Conservation (phyloP, 2,329 filamentous ascomycete species). For the Blumeria hordei region DNA sequence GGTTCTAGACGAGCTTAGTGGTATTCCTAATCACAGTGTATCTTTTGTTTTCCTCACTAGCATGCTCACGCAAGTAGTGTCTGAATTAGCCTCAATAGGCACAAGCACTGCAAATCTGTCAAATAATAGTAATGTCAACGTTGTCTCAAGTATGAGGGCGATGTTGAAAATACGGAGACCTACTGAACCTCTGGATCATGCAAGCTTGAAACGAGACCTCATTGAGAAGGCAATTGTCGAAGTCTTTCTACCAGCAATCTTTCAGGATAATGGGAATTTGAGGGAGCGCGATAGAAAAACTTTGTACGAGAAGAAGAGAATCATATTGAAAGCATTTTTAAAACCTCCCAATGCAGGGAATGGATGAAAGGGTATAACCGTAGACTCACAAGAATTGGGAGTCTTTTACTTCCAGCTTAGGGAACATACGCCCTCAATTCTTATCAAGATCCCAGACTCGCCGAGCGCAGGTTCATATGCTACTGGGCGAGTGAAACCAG, state of each 20-base stretch:
- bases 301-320: conserved; percentile 37
- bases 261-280: conserved; percentile 23
- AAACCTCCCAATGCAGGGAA: neutral
- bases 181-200: conserved; percentile 20
- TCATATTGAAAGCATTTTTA: conserved; percentile 48
- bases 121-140: conserved; percentile 10
- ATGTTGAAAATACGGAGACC: conserved; percentile 9
- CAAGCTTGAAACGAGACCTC: conserved; percentile 28
- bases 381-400: no score
- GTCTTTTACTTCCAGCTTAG: no score
- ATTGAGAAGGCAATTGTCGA: conserved; percentile 38
- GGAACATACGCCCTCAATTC: no score
- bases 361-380: neutral
- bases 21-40: conserved; percentile 58
- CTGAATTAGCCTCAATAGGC: conserved; percentile 24
- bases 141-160: conserved; percentile 10
- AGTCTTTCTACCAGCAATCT: conserved; percentile 36
- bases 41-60: conserved; percentile 71
- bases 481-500: no score
- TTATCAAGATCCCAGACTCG: no score
- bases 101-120: conserved; percentile 2
- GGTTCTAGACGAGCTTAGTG: conserved; percentile 50
- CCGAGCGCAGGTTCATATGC: no score
- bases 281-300: conserved; percentile 31
- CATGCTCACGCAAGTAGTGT: conserved; percentile 38